phyloP scores from a whole-genome alignment of 306 rosid genomes.

The Morella rubra region DNA sequence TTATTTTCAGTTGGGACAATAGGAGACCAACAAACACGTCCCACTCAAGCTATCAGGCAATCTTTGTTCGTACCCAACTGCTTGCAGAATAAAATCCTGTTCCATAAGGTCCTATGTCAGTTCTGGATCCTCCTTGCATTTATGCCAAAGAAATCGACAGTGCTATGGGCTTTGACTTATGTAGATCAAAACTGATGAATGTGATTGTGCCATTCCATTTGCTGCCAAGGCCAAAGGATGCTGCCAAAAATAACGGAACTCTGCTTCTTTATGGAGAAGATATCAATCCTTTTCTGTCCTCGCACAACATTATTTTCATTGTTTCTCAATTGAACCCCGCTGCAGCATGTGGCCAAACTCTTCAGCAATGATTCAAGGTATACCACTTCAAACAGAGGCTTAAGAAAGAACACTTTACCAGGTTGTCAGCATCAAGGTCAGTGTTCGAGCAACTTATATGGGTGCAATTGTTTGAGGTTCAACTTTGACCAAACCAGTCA shows the following conservation, averaged over 20 bases:
- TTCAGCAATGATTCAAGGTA: not conserved
- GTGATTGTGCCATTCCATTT: too few species aligned
- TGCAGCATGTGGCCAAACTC: not conserved
- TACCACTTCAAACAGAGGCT: not conserved
- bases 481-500: slow-evolving; percentile 45
- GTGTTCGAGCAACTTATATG: slow-evolving; percentile 1
- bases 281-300: not conserved
- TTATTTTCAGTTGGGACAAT: not conserved
- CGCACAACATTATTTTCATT: not conserved
- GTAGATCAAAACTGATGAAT: not conserved
- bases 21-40: not conserved
- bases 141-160: not conserved
- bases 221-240: too few species aligned
- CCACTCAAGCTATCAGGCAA: not conserved
- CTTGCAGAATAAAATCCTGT: not conserved
- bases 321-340: not conserved
- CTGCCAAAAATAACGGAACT: too few species aligned
- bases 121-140: slow-evolving; percentile 12
- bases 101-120: slow-evolving; percentile 8
- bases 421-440: not conserved
- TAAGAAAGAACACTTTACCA: not conserved
- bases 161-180: not conserved
- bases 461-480: slow-evolving; percentile 24
- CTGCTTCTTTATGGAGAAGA: not conserved
- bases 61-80: too few species aligned